Evolutionary conservation across 495 filamentous ascomycete genomes (phyloP), one percentile per base, ranked within the genome.

Genomic region (Penicillium silybi): DNA sequence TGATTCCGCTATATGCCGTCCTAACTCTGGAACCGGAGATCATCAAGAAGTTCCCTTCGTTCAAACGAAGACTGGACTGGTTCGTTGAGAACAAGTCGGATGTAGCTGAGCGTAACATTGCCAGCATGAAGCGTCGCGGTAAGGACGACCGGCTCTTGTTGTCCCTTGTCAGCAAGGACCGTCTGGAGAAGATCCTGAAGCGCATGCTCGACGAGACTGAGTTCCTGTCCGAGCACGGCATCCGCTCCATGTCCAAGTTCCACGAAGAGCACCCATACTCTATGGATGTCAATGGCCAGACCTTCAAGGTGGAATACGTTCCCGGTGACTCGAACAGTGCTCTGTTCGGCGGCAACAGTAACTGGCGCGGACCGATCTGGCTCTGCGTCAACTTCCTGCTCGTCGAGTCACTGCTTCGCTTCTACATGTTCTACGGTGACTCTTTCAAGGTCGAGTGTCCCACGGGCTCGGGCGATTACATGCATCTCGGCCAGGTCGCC

Each of bases 291-390:
- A 95, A 97, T 54, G 90, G 89, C 7, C 89, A 96, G 65, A 80
- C 78, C 27, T 97, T 95, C 72, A 84, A 84, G 51, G 92, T 97
- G 27, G 80, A 82, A 57, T 97, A 97, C 57, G 84, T 97, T 16
- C 85, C 93, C 7, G 93, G 92, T 15, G 93, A 97, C 63, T 96
- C 92, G 1, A 90, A 97, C 72, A 93, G 88, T 58, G 85, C 87
- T 3, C 78, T 97, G 11, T 97, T 97, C 61, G 92, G 92, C 35
- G 92, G 92, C 26, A 97, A 97, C 78, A 95, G 90, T 69, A 97
- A 97, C 70, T 97, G 92, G 92, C 82, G 92, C 58, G 80, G 85
- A 2, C 92, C 93, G 0, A 92, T 96, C 59, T 97, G 92, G 92
- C 76, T 97, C 22, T 93, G 90, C 56, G 90, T 96, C 69, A 97